Evolutionary conservation across 164 flowering plant species (phyloP).

Genomic region (Aristolochia californica): DNA sequence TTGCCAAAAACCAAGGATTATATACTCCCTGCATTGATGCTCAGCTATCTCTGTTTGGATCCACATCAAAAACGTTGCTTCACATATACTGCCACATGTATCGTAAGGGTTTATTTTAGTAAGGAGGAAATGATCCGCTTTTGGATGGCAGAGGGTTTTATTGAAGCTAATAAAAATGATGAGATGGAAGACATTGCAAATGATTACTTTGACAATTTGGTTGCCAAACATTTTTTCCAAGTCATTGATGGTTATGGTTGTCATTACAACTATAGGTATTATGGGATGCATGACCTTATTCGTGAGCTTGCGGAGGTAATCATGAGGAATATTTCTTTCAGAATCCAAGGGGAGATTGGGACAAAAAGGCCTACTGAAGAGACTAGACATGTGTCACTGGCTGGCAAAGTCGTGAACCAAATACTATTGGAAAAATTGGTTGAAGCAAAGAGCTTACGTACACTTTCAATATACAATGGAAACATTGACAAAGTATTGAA

Average conservation of each 20-base stretch:
- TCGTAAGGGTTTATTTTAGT: too few species aligned
- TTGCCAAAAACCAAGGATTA: too few species aligned
- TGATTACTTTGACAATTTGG: conserved; percentile 3
- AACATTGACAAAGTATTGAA: too few species aligned
- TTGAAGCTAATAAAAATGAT: too few species aligned
- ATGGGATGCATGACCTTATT: conserved; percentile 7
- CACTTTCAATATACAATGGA: not conserved
- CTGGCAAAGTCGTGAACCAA: too few species aligned
- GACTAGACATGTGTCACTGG: too few species aligned
- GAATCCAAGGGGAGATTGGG: too few species aligned
- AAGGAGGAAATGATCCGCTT: conserved; percentile 10
- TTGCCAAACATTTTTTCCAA: conserved; percentile 1
- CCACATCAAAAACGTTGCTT: conserved; percentile 14
- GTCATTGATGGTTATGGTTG: too few species aligned
- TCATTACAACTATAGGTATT: not conserved
- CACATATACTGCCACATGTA: conserved; percentile 8
- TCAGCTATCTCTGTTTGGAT: too few species aligned
- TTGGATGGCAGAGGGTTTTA: conserved; percentile 15
- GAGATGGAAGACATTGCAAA: too few species aligned
- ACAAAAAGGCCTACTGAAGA: too few species aligned
- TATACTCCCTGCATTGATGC: too few species aligned
- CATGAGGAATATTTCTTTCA: not conserved
- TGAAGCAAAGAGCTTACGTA: not conserved
- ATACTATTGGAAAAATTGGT: not conserved
- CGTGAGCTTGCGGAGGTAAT: conserved; percentile 4